These are phyloP conservation scores for Pythium aquatile DNA, from an alignment of 352 stramenopile species.

Conservation along the genomic window DNA sequence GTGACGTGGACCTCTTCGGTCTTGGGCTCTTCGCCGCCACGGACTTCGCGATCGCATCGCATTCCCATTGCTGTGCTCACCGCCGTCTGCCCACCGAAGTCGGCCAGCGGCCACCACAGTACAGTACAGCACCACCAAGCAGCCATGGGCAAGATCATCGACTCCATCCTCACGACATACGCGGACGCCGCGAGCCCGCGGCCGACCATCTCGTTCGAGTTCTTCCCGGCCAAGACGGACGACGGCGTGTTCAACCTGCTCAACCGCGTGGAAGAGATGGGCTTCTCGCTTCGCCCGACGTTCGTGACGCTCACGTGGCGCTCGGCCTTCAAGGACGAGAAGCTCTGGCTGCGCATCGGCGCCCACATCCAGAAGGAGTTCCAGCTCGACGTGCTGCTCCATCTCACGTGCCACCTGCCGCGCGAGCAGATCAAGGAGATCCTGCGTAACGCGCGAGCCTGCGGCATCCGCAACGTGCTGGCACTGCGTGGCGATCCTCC, in stretches of 20 bases:
- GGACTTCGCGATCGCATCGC: not conserved
- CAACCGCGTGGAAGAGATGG: conserved; percentile 85
- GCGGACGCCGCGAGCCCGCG: conserved; percentile 32
- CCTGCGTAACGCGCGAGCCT: conserved; percentile 61
- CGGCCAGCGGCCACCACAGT: too few relatives aligned
- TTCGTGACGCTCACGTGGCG: conserved; percentile 90
- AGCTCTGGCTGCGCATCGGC: conserved; percentile 88
- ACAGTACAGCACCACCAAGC: too few relatives aligned
- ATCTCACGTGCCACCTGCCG: conserved; percentile 78
- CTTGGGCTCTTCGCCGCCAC: not conserved
- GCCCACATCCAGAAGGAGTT: conserved; percentile 87
- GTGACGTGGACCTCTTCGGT: conserved; percentile 1
- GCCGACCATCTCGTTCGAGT: conserved; percentile 83
- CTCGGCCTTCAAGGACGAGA: conserved; percentile 87
- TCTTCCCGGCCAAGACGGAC: conserved; percentile 87
- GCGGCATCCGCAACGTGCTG: conserved; percentile 97
- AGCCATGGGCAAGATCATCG: conserved; percentile 81
- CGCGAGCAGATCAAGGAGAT: conserved; percentile 63
- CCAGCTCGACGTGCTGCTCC: conserved; percentile 77
- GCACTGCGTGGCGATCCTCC: conserved; percentile 96
- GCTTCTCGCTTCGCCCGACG: conserved; percentile 77
- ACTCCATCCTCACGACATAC: conserved; percentile 64
- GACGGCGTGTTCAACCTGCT: conserved; percentile 84
- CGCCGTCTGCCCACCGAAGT: not conserved
- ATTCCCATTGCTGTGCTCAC: not conserved